phyloP scores from a whole-genome alignment of 23 red algal species.

The Porphyridium purpureum region DNA sequence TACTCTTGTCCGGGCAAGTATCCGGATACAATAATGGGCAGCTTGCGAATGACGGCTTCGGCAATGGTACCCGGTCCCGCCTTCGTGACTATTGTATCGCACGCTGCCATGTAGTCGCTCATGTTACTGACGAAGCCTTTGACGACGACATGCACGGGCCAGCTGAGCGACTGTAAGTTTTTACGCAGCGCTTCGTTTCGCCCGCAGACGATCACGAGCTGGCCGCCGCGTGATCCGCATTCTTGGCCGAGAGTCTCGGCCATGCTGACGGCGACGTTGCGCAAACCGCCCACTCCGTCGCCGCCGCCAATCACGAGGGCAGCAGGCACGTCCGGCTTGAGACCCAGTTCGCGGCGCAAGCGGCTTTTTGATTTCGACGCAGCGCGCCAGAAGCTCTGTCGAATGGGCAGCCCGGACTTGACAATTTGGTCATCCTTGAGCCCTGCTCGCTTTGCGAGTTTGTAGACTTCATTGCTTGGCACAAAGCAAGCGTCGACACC shows the following conservation, averaged over 20 bases:
- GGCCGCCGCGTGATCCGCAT: not conserved
- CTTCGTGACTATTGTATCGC: constrained; percentile 52
- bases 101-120: constrained; percentile 78
- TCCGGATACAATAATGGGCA: constrained; percentile 62
- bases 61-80: constrained; percentile 83
- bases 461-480: constrained; percentile 19
- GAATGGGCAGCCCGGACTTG: constrained; percentile 62
- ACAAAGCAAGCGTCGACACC: constrained; percentile 52
- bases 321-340: constrained; percentile 20
- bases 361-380: constrained; percentile 3
- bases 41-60: constrained; percentile 45
- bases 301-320: constrained; percentile 60
- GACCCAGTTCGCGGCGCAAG: constrained; percentile 15
- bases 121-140: constrained; percentile 71
- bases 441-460: constrained; percentile 20
- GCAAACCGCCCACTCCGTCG: constrained; percentile 47
- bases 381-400: constrained; percentile 25
- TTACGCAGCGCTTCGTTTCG: constrained; percentile 31
- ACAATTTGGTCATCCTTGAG: constrained; percentile 7
- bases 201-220: constrained; percentile 71
- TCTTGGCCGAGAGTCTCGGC: not conserved
- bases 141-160: constrained; percentile 13
- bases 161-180: constrained; percentile 1
- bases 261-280: constrained; percentile 12
- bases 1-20: constrained; percentile 71